Evolutionary conservation across 495 filamentous ascomycete genomes (phyloP).

Genomic region (Podospora anserina): DNA sequence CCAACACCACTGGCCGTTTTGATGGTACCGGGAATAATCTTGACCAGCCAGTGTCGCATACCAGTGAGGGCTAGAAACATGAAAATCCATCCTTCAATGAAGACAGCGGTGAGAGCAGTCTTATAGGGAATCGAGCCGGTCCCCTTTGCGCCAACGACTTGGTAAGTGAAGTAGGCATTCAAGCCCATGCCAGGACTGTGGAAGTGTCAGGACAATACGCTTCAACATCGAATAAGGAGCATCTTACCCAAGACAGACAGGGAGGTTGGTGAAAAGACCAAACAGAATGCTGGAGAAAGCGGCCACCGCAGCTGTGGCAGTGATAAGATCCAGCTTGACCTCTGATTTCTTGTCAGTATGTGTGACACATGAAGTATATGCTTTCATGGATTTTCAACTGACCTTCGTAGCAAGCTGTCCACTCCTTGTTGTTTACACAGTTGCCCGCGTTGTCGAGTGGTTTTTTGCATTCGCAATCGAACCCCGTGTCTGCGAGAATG

Average conservation of each 20-base stretch:
- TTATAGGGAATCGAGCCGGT: slow-evolving; percentile 63
- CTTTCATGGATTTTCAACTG: slow-evolving; percentile 9
- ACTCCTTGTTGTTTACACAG: slow-evolving; percentile 54
- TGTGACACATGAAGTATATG: not conserved
- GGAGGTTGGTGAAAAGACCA: slow-evolving; percentile 54
- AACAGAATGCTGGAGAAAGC: slow-evolving; percentile 51
- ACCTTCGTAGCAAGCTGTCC: slow-evolving; percentile 36
- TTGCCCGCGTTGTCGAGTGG: slow-evolving; percentile 25
- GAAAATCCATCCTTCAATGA: slow-evolving; percentile 70
- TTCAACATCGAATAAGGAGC: not conserved
- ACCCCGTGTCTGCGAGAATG: slow-evolving; percentile 62
- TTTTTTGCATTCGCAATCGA: slow-evolving; percentile 63
- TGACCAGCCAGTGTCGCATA: slow-evolving; percentile 81
- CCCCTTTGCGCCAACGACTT: slow-evolving; percentile 74
- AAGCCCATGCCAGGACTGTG: slow-evolving; percentile 69
- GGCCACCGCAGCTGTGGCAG: slow-evolving; percentile 71
- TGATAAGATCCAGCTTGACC: slow-evolving; percentile 71
- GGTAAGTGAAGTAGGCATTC: slow-evolving; percentile 85
- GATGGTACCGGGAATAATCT: slow-evolving; percentile 71
- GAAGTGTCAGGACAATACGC: slow-evolving; percentile 21
- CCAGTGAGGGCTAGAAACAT: slow-evolving; percentile 66
- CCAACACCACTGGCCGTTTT: slow-evolving; percentile 78
- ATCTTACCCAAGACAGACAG: slow-evolving; percentile 57
- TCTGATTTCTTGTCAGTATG: slow-evolving; percentile 35
- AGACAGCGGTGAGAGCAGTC: slow-evolving; percentile 75